Conservation (phyloP, 345 rosid genomes). For the Noccaea bulbosa region DNA sequence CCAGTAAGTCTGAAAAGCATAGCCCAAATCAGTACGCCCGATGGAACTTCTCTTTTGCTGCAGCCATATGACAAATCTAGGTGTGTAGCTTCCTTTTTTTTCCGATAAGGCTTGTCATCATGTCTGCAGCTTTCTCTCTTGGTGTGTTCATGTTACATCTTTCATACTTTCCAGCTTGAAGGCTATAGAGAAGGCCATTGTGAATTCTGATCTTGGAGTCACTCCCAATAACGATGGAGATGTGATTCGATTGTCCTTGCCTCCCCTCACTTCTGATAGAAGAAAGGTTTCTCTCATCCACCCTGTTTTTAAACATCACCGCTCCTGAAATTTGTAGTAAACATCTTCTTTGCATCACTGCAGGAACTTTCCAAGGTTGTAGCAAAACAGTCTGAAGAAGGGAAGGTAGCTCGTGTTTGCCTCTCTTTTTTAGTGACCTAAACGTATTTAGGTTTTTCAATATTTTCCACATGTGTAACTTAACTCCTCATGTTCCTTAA, state of each 20-base stretch:
- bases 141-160: background rate
- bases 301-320: background rate
- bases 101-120: background rate
- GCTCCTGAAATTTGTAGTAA: too few species aligned
- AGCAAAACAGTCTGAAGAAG: conserved; percentile 91
- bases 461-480: background rate
- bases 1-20: conserved; percentile 89
- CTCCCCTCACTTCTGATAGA: conserved; percentile 88
- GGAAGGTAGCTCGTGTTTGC: conserved; percentile 60
- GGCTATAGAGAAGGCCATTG: conserved; percentile 92
- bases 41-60: conserved; percentile 84
- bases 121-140: background rate
- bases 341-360: conserved; percentile 22
- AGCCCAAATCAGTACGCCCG: conserved; percentile 93
- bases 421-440: conserved; percentile 4
- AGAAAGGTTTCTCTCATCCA: conserved; percentile 69
- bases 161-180: conserved; percentile 78
- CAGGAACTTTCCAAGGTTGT: conserved; percentile 89
- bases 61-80: conserved; percentile 97
- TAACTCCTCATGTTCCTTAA: conserved; percentile 14
- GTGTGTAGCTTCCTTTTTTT: conserved; percentile 39
- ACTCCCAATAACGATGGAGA: conserved; percentile 96
- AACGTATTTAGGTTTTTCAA: background rate
- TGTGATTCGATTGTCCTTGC: conserved; percentile 76
- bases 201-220: conserved; percentile 81